Conservation (phyloP, 768 basidiomycete species). For the Lactarius trivialis region DNA sequence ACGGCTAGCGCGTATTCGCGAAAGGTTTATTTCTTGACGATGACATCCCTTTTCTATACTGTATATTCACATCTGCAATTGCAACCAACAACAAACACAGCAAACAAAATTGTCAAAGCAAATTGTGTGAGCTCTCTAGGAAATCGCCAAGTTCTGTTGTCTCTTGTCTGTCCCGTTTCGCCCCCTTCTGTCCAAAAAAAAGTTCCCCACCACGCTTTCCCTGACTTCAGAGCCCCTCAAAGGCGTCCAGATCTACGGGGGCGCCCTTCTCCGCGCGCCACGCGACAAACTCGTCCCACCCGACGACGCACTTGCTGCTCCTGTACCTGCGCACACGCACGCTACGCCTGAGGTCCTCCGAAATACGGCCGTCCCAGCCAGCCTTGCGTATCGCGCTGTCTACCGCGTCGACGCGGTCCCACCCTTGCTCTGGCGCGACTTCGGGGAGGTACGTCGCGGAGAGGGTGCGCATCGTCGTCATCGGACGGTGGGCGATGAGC, state of each 20-base stretch:
- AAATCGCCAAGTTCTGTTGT: background rate
- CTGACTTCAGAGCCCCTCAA: background rate
- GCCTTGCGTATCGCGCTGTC: slow-evolving; percentile 92
- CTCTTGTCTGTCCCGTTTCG: background rate
- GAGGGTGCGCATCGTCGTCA: slow-evolving; percentile 45
- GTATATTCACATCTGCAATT: background rate
- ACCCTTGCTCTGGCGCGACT: slow-evolving; percentile 88
- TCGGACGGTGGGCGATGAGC: slow-evolving; percentile 33
- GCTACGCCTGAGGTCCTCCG: slow-evolving; percentile 72
- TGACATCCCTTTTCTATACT: background rate
- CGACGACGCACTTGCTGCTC: slow-evolving; percentile 58
- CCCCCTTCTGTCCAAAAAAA: background rate
- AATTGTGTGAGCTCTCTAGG: background rate
- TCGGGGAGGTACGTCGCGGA: slow-evolving; percentile 91
- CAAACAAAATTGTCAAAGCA: background rate
- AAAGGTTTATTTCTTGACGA: slow-evolving; percentile 27
- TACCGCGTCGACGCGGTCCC: slow-evolving; percentile 85
- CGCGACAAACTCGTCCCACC: slow-evolving; percentile 69
- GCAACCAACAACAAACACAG: background rate
- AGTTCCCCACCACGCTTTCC: background rate
- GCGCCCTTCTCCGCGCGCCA: slow-evolving; percentile 58
- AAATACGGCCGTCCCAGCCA: slow-evolving; percentile 78
- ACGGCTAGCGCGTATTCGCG: slow-evolving; percentile 39
- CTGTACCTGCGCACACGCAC: slow-evolving; percentile 78
- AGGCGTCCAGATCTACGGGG: slow-evolving; percentile 7